Percentiles rank a stretch among this genome's conserved stretches.
Evolutionary conservation across 2,329 filamentous ascomycete genomes (phyloP).

Genomic region (Colletotrichum karsti): DNA sequence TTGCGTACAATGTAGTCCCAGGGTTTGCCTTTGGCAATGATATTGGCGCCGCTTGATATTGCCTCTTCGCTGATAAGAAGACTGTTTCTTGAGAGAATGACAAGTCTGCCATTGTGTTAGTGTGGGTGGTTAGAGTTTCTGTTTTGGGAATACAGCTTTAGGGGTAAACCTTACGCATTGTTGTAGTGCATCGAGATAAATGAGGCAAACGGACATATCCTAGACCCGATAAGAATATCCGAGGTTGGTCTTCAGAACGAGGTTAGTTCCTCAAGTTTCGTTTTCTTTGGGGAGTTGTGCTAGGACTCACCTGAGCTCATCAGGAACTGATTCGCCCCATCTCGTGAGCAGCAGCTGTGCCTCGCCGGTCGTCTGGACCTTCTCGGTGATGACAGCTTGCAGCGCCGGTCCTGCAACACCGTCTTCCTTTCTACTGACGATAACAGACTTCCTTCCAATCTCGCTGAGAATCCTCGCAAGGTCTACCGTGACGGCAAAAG

Average conservation of each 20-base stretch:
- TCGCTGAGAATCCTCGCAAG: conserved; percentile 18
- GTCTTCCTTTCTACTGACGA: conserved; percentile 15
- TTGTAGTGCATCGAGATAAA: conserved; percentile 23
- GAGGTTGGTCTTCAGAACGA: background rate
- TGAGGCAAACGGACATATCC: conserved; percentile 11
- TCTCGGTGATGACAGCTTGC: conserved; percentile 13
- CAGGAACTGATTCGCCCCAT: conserved; percentile 23
- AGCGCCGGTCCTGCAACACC: background rate
- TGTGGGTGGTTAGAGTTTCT: no score
- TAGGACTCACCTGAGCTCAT: conserved; percentile 10
- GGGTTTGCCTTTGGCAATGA: conserved; percentile 15
- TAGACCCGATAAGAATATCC: conserved; percentile 18
- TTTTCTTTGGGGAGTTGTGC: background rate
- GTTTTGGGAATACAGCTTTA: accelerated
- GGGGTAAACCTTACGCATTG: background rate
- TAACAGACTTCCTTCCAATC: conserved; percentile 13
- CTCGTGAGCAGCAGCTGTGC: conserved; percentile 14
- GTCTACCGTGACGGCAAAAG: background rate
- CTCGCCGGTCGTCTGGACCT: conserved; percentile 20
- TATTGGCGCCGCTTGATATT: conserved; percentile 1
- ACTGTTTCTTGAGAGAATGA: conserved; percentile 16
- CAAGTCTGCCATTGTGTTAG: background rate
- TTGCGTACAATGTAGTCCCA: conserved; percentile 23
- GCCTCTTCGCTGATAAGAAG: conserved; percentile 23
- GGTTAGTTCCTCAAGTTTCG: background rate